Evolutionary conservation across 805 yeast genomes (phyloP).

Genomic region (Cyberlindnera bimundalis): DNA sequence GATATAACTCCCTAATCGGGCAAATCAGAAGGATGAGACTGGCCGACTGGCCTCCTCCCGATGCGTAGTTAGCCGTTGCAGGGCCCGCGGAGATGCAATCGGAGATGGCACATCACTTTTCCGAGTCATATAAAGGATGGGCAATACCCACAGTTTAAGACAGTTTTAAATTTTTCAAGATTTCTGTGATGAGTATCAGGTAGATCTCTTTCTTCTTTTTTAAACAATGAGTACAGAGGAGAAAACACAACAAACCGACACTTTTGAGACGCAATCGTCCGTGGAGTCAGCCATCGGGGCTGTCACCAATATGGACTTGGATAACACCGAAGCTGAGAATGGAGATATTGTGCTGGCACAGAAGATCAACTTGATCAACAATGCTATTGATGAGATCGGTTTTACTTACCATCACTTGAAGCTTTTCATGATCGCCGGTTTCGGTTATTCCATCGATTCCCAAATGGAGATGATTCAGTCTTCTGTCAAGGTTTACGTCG

Average conservation of each 20-base stretch:
- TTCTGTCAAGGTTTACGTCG: constrained; percentile 42
- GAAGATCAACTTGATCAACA: constrained; percentile 45
- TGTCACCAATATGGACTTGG: neutral
- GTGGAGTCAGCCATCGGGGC: neutral
- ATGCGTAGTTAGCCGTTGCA: no score
- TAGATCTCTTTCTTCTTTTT: no score
- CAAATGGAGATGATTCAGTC: constrained; percentile 46
- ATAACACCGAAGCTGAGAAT: constrained; percentile 29
- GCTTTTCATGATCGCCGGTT: constrained; percentile 46
- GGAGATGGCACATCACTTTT: no score
- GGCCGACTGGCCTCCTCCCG: no score
- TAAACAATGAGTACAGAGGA: neutral
- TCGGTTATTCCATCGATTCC: constrained; percentile 51
- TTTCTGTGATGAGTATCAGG: no score
- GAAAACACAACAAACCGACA: neutral
- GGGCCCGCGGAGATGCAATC: no score
- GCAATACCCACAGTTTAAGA: no score
- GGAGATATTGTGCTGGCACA: constrained; percentile 21
- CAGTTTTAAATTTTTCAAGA: no score
- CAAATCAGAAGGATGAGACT: no score
- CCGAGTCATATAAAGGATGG: no score
- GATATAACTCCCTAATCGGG: no score
- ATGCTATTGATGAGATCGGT: constrained; percentile 59
- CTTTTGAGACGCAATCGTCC: neutral
- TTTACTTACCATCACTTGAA: constrained; percentile 51